Percentiles rank a stretch among this genome's conserved stretches.
Conservation (phyloP, 306 rosid species). For the Castanea crenata region DNA sequence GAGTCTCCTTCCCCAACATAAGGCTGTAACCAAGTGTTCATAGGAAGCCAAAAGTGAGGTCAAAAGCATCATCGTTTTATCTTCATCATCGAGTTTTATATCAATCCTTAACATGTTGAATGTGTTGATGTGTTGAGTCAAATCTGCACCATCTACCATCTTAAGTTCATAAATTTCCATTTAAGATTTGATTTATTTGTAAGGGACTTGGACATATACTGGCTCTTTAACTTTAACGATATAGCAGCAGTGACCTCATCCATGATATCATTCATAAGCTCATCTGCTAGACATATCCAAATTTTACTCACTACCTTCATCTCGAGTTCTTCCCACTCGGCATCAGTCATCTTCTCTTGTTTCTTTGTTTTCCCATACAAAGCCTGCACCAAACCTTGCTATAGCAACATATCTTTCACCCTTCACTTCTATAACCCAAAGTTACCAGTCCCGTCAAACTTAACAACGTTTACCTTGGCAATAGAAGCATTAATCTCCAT, state of each 20-base stretch:
- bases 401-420: neutral
- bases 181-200: neutral
- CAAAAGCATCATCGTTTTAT: neutral
- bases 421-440: neutral
- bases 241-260: neutral
- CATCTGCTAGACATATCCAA: no score
- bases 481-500: no score
- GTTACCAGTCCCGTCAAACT: no score
- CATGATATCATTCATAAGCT: neutral
- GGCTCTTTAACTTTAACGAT: neutral
- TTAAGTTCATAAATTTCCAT: neutral
- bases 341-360: no score
- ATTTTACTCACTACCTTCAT: no score
- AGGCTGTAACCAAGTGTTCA: no score
- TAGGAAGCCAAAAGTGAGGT: no score
- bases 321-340: no score
- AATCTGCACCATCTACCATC: neutral
- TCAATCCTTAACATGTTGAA: neutral
- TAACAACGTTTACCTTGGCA: neutral
- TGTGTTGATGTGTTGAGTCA: neutral
- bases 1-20: no score
- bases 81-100: neutral
- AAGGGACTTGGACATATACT: neutral
- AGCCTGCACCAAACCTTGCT: neutral
- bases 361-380: no score